A percentile compares a stretch with the other conserved stretches of the same genome.
Conservation (phyloP, 2,329 filamentous ascomycete species). For the Parastagonospora nodorum region DNA sequence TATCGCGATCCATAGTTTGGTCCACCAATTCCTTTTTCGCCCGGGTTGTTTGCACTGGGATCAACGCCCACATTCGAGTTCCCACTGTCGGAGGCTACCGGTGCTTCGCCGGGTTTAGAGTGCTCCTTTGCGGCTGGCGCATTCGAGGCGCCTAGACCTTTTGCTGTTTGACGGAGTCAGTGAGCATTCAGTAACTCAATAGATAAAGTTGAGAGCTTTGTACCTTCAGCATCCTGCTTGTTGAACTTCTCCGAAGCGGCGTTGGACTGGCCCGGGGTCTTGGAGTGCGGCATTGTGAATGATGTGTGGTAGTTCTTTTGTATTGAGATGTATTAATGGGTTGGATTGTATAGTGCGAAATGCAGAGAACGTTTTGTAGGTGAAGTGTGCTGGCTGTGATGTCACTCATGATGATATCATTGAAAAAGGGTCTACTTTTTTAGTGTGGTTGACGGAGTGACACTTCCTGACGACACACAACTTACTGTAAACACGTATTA, state of each 20-base stretch:
- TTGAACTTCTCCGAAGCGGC: conserved; percentile 23
- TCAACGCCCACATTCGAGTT: conserved; percentile 23
- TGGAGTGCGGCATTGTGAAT: conserved; percentile 20
- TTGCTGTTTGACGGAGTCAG: conserved; percentile 5
- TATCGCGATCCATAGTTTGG: conserved; percentile 18
- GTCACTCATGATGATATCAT: no score
- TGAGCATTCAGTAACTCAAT: background rate
- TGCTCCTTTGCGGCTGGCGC: conserved; percentile 19
- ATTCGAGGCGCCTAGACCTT: conserved; percentile 23
- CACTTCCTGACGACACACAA: no score
- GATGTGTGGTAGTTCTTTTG: background rate
- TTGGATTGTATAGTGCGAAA: no score
- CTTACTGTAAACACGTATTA: no score
- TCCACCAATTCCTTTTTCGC: conserved; percentile 23
- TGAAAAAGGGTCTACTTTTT: no score
- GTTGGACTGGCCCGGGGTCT: conserved; percentile 23
- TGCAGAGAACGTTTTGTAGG: no score
- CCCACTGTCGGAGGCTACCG: conserved; percentile 20
- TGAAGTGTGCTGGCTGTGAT: no score
- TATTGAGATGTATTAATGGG: no score
- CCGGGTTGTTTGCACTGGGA: conserved; percentile 19
- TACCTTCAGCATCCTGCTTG: conserved; percentile 22
- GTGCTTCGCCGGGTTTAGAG: conserved; percentile 16
- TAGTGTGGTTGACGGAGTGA: no score
- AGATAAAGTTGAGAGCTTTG: background rate